Evolutionary conservation across 768 basidiomycete species (phyloP), one percentile per base, ranked within the genome.

Genomic region (Hypholoma sublateritium): DNA sequence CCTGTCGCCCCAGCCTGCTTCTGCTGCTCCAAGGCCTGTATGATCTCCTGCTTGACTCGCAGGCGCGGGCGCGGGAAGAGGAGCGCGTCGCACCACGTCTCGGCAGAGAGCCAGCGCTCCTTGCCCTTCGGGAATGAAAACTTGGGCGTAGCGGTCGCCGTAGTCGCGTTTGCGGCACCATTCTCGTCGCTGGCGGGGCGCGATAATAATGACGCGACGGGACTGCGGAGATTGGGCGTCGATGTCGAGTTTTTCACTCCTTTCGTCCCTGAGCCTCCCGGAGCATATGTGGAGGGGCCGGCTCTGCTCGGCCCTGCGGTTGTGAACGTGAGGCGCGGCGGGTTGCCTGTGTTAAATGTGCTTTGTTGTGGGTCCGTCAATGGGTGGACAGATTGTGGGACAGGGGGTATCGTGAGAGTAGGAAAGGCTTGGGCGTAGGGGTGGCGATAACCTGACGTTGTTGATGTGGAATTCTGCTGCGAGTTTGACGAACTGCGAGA

Each of bases 61-160:
- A 93, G 80, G 50, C 89, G 77, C 12, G 91, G 91, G 1, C 88
- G 81, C 2, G 91, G 91, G 55, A 91, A 86, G 22, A 92, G 69
- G 8, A 92, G 64, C 0, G 89, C 89, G 60, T 92, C 89, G 70
- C 90, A 93, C 88, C 89, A 91, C 16, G 86, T 85, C 71, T 91
- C 88, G 0, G 88, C 82, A 2, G 85, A 82, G 1, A 91, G 64
- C 88, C 87, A 91, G 5, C 84, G 75, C 28, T 88, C 85, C 59
- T 77, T 82, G 12, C 74, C 74, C 63, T 77, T 83, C 22, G 72
- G 60, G 41, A 68, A 59, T 16, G 53, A 43, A 47, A 62, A 47
- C 55, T 55, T 1, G 53, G 58, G n/a, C 61, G 62, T 25, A 63
- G 41, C 59, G 62, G 42, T 42, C 3, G 32, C 8, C 22, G 46